Conservation (phyloP, 192 early-diverging fungal genomes). For the Dimargaris xerosporica region DNA sequence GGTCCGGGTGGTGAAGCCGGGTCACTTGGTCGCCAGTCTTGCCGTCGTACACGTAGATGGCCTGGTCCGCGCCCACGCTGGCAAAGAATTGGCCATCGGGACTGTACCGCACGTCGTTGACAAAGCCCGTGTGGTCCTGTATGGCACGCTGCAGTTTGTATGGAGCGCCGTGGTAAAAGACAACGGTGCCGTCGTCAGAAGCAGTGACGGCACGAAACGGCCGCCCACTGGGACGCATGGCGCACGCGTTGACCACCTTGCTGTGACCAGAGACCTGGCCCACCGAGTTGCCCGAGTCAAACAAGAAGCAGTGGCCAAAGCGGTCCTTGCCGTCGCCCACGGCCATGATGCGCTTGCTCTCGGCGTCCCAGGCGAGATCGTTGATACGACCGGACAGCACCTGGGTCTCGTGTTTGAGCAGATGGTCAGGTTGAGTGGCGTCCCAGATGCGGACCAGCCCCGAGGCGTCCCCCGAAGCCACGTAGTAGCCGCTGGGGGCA, state of each 20-base stretch:
- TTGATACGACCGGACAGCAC: constrained; percentile 61
- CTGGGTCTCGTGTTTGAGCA: constrained; percentile 69
- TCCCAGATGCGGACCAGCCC: constrained; percentile 96
- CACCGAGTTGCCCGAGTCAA: constrained; percentile 74
- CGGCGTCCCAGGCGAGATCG: constrained; percentile 89
- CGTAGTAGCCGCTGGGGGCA: constrained; percentile 85
- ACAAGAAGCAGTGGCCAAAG: constrained; percentile 81
- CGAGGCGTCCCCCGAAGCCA: constrained; percentile 79
- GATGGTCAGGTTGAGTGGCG: constrained; percentile 57
- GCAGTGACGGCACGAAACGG: constrained; percentile 86
- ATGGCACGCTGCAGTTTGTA: constrained; percentile 64
- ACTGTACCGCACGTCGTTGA: constrained; percentile 75
- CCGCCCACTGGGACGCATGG: constrained; percentile 67
- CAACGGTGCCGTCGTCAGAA: constrained; percentile 77
- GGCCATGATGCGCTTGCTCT: constrained; percentile 91
- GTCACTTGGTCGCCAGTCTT: constrained; percentile 64
- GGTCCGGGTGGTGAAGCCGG: constrained; percentile 20
- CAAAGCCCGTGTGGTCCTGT: constrained; percentile 76
- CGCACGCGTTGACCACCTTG: constrained; percentile 73
- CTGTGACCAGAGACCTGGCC: constrained; percentile 86
- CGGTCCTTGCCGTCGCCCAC: constrained; percentile 86
- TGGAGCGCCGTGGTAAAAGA: constrained; percentile 86
- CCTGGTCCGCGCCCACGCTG: constrained; percentile 71
- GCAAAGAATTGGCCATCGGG: constrained; percentile 70
- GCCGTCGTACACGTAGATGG: constrained; percentile 87